These are phyloP conservation scores for Acorus gramineus DNA, from an alignment of 106 monocot genomes.

Conservation along the genomic window DNA sequence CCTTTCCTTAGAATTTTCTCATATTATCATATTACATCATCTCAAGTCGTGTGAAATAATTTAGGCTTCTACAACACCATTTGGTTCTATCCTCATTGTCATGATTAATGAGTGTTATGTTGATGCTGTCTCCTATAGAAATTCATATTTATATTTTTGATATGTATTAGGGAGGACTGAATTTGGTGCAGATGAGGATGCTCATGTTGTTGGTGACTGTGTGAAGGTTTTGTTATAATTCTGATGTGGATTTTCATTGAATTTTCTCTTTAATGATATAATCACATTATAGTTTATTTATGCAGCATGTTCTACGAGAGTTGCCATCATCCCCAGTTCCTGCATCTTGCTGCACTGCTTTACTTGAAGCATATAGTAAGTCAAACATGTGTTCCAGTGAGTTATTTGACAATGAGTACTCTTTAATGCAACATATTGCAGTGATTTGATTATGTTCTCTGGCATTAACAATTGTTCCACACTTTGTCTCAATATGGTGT, in stretches of 20 bases:
- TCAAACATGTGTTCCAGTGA: neutral
- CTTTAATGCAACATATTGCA: neutral
- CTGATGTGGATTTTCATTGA: neutral
- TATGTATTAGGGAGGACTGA: conserved; percentile 70
- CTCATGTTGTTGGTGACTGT: conserved; percentile 97
- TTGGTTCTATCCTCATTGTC: neutral
- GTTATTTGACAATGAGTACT: neutral
- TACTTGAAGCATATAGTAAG: conserved; percentile 91
- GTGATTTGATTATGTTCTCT: too few relatives aligned
- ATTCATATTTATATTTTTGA: neutral
- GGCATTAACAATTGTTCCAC: too few relatives aligned
- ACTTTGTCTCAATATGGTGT: too few relatives aligned
- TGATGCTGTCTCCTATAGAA: neutral
- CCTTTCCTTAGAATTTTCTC: neutral
- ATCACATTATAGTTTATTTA: neutral
- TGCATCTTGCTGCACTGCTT: conserved; percentile 94
- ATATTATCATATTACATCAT: too few relatives aligned
- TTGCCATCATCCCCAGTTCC: conserved; percentile 98
- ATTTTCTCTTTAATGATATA: too few relatives aligned
- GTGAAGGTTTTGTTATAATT: conserved; percentile 50
- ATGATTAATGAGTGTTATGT: neutral
- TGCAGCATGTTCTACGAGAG: conserved; percentile 93
- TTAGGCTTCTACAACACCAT: neutral
- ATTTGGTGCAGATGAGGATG: conserved; percentile 84
- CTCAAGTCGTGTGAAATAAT: too few relatives aligned